A percentile compares a stretch with the other conserved stretches of the same genome.
Conservation (phyloP, 2,329 filamentous ascomycete genomes). For the Hypoxylon sp. region DNA sequence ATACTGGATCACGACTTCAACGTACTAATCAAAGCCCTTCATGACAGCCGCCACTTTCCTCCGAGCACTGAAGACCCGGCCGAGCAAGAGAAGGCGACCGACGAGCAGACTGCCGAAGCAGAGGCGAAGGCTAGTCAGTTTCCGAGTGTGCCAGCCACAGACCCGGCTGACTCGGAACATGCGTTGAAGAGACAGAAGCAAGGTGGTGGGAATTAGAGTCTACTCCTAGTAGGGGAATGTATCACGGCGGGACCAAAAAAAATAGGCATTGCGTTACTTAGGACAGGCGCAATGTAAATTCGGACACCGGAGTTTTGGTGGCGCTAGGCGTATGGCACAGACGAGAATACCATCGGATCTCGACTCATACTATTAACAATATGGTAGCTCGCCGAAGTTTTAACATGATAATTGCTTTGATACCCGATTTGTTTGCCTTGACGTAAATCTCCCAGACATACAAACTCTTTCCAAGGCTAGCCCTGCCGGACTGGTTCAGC, state of each 20-base stretch:
- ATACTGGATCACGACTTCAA: neutral
- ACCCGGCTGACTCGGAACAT: constrained; percentile 54
- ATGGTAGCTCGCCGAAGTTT: neutral
- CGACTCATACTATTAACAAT: constrained; percentile 4
- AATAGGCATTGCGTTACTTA: neutral
- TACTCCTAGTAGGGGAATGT: neutral
- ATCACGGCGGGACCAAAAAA: constrained; percentile 11
- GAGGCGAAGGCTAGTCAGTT: constrained; percentile 52
- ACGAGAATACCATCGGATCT: constrained; percentile 2
- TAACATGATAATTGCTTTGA: neutral
- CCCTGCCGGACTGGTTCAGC: neutral
- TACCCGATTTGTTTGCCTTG: neutral
- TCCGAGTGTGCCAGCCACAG: constrained; percentile 57
- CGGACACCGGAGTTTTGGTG: constrained; percentile 18
- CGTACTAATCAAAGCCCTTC: constrained; percentile 5
- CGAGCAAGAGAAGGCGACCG: constrained; percentile 35
- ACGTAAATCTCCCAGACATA: neutral
- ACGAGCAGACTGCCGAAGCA: constrained; percentile 47
- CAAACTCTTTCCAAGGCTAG: neutral
- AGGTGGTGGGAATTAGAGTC: constrained; percentile 31
- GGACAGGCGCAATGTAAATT: neutral
- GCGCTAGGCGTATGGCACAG: constrained; percentile 15
- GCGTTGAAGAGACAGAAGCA: constrained; percentile 56
- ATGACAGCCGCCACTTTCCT: constrained; percentile 49
- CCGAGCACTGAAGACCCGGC: constrained; percentile 38